A percentile compares a stretch with the other conserved stretches of the same genome.
Evolutionary conservation across 257 asterid genomes (phyloP).

Genomic region (Nicotiana undulata): DNA sequence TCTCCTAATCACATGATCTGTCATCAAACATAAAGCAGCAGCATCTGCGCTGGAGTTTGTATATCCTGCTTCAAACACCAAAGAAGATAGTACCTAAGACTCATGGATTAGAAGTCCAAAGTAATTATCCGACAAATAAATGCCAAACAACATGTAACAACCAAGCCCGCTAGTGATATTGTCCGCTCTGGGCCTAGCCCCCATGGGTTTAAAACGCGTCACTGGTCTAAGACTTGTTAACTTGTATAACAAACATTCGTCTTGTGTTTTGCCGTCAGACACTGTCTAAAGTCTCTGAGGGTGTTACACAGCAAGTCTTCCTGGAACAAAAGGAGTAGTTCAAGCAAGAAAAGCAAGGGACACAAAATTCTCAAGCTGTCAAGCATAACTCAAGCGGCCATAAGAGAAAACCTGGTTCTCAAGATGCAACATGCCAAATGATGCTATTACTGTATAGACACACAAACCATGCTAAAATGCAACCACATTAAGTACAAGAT

Average conservation of each 20-base stretch:
- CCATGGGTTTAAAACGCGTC: no score
- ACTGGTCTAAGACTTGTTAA: no score
- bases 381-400: not conserved
- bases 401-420: not conserved
- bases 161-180: no score
- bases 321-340: not conserved
- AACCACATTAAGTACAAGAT: not conserved
- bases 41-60: not conserved
- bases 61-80: not conserved
- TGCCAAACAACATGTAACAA: not conserved
- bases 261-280: no score
- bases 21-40: not conserved
- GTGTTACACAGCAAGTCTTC: no score
- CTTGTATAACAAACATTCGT: no score
- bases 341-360: no score
- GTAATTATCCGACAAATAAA: not conserved
- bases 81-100: not conserved
- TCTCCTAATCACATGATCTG: no score
- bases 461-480: not conserved
- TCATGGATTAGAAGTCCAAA: not conserved
- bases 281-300: no score
- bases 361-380: not conserved
- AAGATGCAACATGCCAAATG: not conserved
- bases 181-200: no score
- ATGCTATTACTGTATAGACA: not conserved